These are phyloP conservation scores for Penicillium aurantiogriseum DNA, from an alignment of 2,329 filamentous ascomycete species.

Conservation along the genomic window DNA sequence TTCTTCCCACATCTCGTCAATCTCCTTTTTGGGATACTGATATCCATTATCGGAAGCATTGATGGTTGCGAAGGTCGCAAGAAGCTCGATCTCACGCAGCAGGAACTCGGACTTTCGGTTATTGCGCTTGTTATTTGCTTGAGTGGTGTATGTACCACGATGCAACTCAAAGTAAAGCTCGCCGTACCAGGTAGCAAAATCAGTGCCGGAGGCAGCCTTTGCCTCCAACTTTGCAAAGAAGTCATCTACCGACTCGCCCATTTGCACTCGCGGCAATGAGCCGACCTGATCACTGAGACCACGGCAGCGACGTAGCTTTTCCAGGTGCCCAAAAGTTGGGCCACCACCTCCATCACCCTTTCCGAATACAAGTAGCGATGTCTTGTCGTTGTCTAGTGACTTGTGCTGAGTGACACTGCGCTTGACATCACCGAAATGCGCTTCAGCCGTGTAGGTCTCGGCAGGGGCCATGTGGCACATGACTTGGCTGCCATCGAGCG, in stretches of 20 bases:
- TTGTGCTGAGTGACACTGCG: constrained; percentile 91
- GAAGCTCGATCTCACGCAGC: constrained; percentile 81
- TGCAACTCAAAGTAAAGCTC: constrained; percentile 98
- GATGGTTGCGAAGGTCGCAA: constrained; percentile 82
- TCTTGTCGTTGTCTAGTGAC: constrained; percentile 88
- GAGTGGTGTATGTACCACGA: constrained; percentile 93
- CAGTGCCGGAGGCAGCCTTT: constrained; percentile 64
- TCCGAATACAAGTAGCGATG: constrained; percentile 88
- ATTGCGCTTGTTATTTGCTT: constrained; percentile 94
- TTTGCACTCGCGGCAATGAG: constrained; percentile 78
- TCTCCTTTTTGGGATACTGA: constrained; percentile 88
- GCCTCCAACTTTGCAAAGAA: constrained; percentile 85
- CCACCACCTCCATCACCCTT: constrained; percentile 96
- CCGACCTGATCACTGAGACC: constrained; percentile 87
- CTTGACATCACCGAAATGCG: constrained; percentile 90
- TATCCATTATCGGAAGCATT: constrained; percentile 61
- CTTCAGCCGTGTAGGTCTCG: constrained; percentile 92
- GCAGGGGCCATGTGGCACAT: constrained; percentile 96
- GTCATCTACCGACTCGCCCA: constrained; percentile 87
- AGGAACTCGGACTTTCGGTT: constrained; percentile 83
- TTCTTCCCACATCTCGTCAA: constrained; percentile 94
- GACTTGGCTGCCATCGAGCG: constrained; percentile 91
- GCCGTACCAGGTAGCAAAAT: constrained; percentile 94
- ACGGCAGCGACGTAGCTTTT: constrained; percentile 89
- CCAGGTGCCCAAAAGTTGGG: constrained; percentile 87